phyloP scores from a whole-genome alignment of 2,329 filamentous ascomycete genomes.

The Fusarium staphyleae region DNA sequence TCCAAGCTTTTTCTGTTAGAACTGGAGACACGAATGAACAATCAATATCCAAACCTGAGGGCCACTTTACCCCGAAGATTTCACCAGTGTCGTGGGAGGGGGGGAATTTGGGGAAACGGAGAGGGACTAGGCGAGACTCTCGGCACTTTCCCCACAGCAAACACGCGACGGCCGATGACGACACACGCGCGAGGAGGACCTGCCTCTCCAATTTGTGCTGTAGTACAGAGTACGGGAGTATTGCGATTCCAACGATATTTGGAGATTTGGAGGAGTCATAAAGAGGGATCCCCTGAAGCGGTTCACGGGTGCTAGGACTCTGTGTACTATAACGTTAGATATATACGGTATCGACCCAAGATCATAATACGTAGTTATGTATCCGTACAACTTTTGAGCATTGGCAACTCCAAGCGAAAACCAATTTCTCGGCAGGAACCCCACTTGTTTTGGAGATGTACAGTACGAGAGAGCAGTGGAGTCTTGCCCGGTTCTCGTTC shows the following conservation, averaged over 20 bases:
- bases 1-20: neutral
- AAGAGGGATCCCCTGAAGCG: too few relatives aligned
- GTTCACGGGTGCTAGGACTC: too few relatives aligned
- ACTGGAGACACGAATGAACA: neutral
- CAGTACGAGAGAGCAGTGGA: too few relatives aligned
- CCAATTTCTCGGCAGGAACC: neutral
- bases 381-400: too few relatives aligned
- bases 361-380: slow-evolving; percentile 2
- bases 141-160: slow-evolving; percentile 39
- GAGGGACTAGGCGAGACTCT: slow-evolving; percentile 28
- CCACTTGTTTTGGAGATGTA: neutral
- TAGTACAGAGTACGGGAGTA: too few relatives aligned
- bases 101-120: slow-evolving; percentile 21
- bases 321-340: too few relatives aligned
- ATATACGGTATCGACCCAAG: neutral
- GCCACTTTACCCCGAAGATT: slow-evolving; percentile 27
- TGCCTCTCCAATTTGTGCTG: neutral
- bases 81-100: slow-evolving; percentile 10
- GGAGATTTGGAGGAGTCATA: too few relatives aligned
- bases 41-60: neutral
- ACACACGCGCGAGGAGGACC: slow-evolving; percentile 4
- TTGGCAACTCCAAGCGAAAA: neutral
- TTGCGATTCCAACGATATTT: neutral
- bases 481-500: too few relatives aligned
- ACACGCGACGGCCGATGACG: slow-evolving; percentile 23